Evolutionary conservation across 2,329 filamentous ascomycete species (phyloP), one percentile per base, ranked within the genome.

Genomic region (Teratosphaeria gauchensis): DNA sequence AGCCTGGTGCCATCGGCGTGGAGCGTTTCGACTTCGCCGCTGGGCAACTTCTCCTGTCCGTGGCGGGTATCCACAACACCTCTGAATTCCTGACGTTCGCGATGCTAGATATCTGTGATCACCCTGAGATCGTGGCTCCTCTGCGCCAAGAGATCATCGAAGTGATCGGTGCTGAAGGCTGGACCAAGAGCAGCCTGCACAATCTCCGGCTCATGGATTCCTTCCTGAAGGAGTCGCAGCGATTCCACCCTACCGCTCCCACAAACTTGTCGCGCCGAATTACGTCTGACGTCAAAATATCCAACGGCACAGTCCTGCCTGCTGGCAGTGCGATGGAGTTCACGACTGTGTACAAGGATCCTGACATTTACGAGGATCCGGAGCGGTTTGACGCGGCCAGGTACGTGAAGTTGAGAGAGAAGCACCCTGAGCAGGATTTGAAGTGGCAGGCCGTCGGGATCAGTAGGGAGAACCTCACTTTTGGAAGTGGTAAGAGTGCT

Each of bases 401-500:
- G 16, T 53, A 30, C 32, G 4, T 53, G 52, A 53, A 33, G n/a
- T 16, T 31, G 32, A 53, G 52, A 1, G 52, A 53, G 6, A 30
- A 7, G 9, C 14, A 4, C 7, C 19, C 19, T 30, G n/a, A 53
- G 5, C 3, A 21, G 16, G 32, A 53, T 4, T 31, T 12, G 16
- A 48, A 48, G 19, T 53, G 52, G 52, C 52, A 53, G 52, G 6
- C 16, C 9, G 52, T 53, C 52, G 4, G 65, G 1, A 63, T 61
- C 4, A 62, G 58, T 1, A 32, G 60, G 6, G 58, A 63, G 14
- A 63, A 71, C 57, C 56, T 68, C 38, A 60, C 52, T 0, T 73
- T 71, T 59, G 69, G 71, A 14, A 59, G 65, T 33, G 72, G 72
- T 14, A 61, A 63, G 32, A 68, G 73, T 55, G 67, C 66, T 12